Evolutionary conservation across 2,329 filamentous ascomycete species (phyloP), one percentile per base, ranked within the genome.

Genomic region (Thyridium curvatum): DNA sequence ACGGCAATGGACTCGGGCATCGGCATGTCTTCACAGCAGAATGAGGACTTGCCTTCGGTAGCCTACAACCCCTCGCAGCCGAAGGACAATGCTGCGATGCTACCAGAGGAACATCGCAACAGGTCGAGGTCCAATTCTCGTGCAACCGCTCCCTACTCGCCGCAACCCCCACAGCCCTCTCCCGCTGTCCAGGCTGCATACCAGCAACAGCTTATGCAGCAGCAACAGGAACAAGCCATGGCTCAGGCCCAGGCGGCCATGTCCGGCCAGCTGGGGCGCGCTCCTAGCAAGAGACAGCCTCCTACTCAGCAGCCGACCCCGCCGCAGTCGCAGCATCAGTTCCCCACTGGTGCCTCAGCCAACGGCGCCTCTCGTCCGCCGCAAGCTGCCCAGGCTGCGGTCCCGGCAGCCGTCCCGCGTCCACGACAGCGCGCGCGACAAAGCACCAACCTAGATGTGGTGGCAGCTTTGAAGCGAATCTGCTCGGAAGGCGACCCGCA

Each of bases 401-500:
- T 59, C 14, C 68, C 81, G 47, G 45, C 47, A 31, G 41, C 45
- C n/a, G 64, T 64, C 32, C 71, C 84, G 13, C 73, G 90, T 38
- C 84, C 86, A 15, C 79, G 90, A 44, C 86, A 90, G 52, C 77
- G 88, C 39, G 71, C 81, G 31, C 80, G 89, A 34, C 86, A 90
- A 56, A 94, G 84, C 58, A 86, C 79, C 48, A 81, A 77, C 34
- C 74, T 87, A 40, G 91, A 98, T 55, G 86, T 98, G 40, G 75
- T 94, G 30, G 77, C 80, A 15, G 82, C 86, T 14, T 72, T 98
- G 38, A 87, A 89, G 60, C 79, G 86, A 26, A 97, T 98, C 47
- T 97, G 93, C 60, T 90, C 82, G 16, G 81, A 88, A 38, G 87
- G 86, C 35, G 91, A 98, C 56, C 93, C 93, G 4, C 86, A 87